phyloP scores from a whole-genome alignment of 2,329 filamentous ascomycete genomes.

The Colletotrichum eremochloae region DNA sequence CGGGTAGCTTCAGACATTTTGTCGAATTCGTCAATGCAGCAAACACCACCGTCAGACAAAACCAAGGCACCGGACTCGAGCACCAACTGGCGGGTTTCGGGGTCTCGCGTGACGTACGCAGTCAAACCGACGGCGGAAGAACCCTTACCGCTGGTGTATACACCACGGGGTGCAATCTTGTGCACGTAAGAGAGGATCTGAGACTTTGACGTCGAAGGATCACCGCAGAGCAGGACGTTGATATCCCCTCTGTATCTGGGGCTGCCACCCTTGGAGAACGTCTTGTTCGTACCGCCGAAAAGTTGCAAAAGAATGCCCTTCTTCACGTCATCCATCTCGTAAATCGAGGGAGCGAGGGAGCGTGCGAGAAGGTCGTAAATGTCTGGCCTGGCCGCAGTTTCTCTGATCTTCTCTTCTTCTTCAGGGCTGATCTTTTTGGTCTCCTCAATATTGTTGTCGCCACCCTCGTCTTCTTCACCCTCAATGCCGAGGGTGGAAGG shows the following conservation, averaged over 20 bases:
- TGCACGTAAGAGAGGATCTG: slow-evolving; percentile 95
- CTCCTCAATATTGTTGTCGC: slow-evolving; percentile 84
- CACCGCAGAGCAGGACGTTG: slow-evolving; percentile 95
- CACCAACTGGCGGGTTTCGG: slow-evolving; percentile 83
- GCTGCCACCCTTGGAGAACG: slow-evolving; percentile 94
- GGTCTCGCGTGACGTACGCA: slow-evolving; percentile 84
- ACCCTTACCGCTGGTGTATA: slow-evolving; percentile 86
- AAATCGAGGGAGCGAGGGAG: slow-evolving; percentile 93
- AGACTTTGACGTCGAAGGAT: slow-evolving; percentile 96
- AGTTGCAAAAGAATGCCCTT: slow-evolving; percentile 97
- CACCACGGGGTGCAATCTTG: slow-evolving; percentile 92
- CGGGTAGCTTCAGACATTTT: slow-evolving; percentile 86
- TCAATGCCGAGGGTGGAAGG: slow-evolving; percentile 87
- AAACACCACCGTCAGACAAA: slow-evolving; percentile 84
- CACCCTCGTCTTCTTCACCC: slow-evolving; percentile 73
- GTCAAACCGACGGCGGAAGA: slow-evolving; percentile 86
- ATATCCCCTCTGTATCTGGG: slow-evolving; percentile 98
- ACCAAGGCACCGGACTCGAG: slow-evolving; percentile 85
- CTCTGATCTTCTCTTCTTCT: slow-evolving; percentile 89
- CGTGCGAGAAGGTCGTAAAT: slow-evolving; percentile 93
- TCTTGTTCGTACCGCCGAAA: slow-evolving; percentile 98
- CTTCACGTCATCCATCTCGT: slow-evolving; percentile 98
- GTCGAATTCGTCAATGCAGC: slow-evolving; percentile 88
- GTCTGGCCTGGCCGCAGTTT: slow-evolving; percentile 82
- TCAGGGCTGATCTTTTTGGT: slow-evolving; percentile 86